Evolutionary conservation across 306 rosid species (phyloP).

Genomic region (Corylus heterophylla): DNA sequence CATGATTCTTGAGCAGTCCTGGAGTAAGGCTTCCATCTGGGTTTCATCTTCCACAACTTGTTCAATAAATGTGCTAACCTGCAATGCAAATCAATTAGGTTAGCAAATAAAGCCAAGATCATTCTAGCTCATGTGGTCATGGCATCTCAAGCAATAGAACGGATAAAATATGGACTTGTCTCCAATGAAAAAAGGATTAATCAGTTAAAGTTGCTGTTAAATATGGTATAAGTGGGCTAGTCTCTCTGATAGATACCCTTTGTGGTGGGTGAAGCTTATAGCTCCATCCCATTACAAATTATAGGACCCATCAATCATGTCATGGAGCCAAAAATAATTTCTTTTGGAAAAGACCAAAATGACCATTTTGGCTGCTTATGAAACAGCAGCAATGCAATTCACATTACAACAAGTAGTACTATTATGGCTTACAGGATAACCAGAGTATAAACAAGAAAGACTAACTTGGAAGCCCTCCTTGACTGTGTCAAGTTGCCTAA

Average conservation of each 20-base stretch:
- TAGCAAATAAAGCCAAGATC: conserved; percentile 2
- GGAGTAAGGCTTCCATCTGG: conserved; percentile 79
- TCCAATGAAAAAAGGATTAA: not conserved
- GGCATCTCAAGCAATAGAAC: conserved; percentile 6
- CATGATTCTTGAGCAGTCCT: conserved; percentile 69
- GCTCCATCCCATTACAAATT: not conserved
- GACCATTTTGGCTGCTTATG: conserved; percentile 10
- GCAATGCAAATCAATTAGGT: conserved; percentile 35
- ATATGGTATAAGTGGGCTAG: not conserved
- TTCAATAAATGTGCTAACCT: conserved; percentile 82
- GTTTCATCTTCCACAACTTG: conserved; percentile 88
- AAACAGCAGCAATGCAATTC: not conserved
- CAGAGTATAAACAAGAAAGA: conserved; percentile 15
- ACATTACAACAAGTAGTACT: conserved; percentile 1
- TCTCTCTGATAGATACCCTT: not conserved
- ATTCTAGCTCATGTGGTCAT: conserved; percentile 10
- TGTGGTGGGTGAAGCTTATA: not conserved
- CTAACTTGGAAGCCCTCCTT: conserved; percentile 65
- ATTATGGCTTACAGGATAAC: conserved; percentile 3
- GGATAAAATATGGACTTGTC: not conserved
- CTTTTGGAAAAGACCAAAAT: not conserved
- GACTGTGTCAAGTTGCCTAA: conserved; percentile 64
- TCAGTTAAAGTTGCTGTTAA: conserved; percentile 3
- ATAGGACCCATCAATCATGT: not conserved
- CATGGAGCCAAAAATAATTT: not conserved